Base-by-base conservation (phyloP, 2,329 filamentous ascomycete species). In the Tolypocladium tundrense region DNA sequence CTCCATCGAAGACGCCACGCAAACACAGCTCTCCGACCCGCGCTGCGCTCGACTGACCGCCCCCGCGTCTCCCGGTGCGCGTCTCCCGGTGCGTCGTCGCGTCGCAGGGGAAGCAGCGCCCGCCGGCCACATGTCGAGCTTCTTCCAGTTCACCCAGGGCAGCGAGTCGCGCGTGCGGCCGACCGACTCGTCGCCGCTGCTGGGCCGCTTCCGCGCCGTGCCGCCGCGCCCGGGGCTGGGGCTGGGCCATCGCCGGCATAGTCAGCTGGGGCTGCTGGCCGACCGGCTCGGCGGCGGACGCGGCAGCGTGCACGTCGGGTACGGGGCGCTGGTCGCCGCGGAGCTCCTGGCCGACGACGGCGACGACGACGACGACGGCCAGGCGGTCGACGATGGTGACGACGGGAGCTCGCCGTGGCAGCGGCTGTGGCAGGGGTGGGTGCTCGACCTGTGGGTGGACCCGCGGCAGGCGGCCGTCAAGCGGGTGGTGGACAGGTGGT, bases 141-240 rank as follows among this genome's bases (percentile, higher is more conserved):
- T 87, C 76, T 87, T 88, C 73, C 77, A 80, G 69, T 88, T 88
- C 72, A 84, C 84, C 61, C 84, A 84, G 67, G 85, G 84, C 69
- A 79, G 75, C 66, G 85, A 87, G 72, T 79, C 82, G 61, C 78
- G 76, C 65, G 73, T 76, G 60, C 76, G 77, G 55, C 77, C 77
- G 59, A 75, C 74, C 64, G 80, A 86, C 65, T 74, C 81, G 48
- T 82, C 84, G 21, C 83, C 85, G 31, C 72, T 87, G 10, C 79
- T 87, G 2, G 85, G 85, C 61, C 82, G 85, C 43, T 88, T 85
- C 71, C 82, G 84, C 60, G 85, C 84, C 59, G 82, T 87, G 21
- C 82, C 82, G 9, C 73, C 76, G 33, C 72, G 72, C 31, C 69
- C 67, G 54, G 68, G 68, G 14, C 58, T 64, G 54, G 68, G 68